A percentile compares a stretch with the other conserved stretches of the same genome.
phyloP scores from a whole-genome alignment of 2,329 filamentous ascomycete species.

The Claviceps paspali region DNA sequence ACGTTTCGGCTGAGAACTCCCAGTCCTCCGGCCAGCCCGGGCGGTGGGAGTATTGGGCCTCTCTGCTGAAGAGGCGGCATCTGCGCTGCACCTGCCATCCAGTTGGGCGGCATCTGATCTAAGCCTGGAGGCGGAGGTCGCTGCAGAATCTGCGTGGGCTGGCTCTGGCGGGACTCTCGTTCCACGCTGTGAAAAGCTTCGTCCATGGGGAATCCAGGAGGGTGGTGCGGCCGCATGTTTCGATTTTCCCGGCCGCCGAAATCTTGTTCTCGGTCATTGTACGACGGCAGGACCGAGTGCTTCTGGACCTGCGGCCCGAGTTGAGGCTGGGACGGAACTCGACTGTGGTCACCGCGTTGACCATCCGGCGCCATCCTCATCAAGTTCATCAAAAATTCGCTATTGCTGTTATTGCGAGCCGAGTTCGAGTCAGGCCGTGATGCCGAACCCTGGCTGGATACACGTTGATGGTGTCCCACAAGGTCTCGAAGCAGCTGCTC shows the following conservation, averaged over 20 bases:
- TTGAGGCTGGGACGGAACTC: constrained; percentile 7
- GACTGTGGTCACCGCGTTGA: constrained; percentile 34
- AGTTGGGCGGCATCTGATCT: constrained; percentile 42
- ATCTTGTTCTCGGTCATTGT: constrained; percentile 34
- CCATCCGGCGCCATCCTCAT: constrained; percentile 45
- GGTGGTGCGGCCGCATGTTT: constrained; percentile 27
- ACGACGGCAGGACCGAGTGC: constrained; percentile 30
- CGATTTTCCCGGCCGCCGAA: constrained; percentile 21
- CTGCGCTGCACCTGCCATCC: constrained; percentile 31
- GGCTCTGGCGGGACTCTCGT: constrained; percentile 30
- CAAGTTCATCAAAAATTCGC: constrained; percentile 73
- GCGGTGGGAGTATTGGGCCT: constrained; percentile 45
- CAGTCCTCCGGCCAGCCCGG: constrained; percentile 30
- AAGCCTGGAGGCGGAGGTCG: constrained; percentile 46
- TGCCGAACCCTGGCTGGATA: constrained; percentile 33
- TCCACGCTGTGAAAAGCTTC: constrained; percentile 36
- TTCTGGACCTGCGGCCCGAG: constrained; percentile 8
- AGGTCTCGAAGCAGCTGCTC: constrained; percentile 48
- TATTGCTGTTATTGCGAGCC: constrained; percentile 44
- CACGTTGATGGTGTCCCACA: constrained; percentile 41
- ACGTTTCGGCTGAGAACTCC: constrained; percentile 22
- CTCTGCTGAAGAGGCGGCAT: constrained; percentile 26
- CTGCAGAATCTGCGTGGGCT: constrained; percentile 50
- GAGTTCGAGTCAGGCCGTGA: constrained; percentile 28
- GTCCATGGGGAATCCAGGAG: constrained; percentile 36